Base-by-base conservation (phyloP, 2,329 filamentous ascomycete species). In the Incumbomyces delicatus region DNA sequence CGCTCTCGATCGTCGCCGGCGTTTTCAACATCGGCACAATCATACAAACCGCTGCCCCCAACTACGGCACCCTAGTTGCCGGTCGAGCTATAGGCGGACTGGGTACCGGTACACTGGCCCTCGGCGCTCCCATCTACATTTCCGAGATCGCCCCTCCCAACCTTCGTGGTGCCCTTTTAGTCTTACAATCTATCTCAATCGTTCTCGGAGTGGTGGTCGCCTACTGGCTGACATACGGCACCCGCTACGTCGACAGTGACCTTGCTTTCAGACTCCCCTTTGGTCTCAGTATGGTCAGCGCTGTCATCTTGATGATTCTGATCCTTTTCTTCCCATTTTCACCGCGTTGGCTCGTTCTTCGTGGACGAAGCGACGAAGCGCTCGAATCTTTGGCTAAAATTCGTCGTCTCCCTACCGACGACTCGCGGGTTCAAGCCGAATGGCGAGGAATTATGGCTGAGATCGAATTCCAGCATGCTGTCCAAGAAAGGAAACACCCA, bases 391-490 rank as follows among this genome's bases (percentile, higher is more conserved):
- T 79, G 47, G 66, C 77, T 47, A 75, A 73, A 48, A 76, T 94
- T 22, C 84, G 87, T 61, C 84, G 83, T 51, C 83, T 92, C 69
- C 74, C 81, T 40, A 59, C 67, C 44, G 77, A 83, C 46, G 88
- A 83, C 18, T 76, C 82, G 52, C 87, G 77, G 64, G 81, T 94
- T 66, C 77, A 82, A 67, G 70, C 78, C 50, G 87, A 94, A 68
- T 75, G 94, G 37, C 77, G 82, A 32, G 87, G 94, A 70, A 86
- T 95, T 54, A 75, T 90, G 49, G 87, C 87, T 69, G 84, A 86
- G 67, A 87, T 89, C 63, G 88, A 94, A 73, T 72, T 82, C 58
- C 60, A 77, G 44, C 69, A 83, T 44, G 81, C 83, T 46, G 83
- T 83, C 50, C 66, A 73, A 52, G 61, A n/a, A n/a, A n/a, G n/a